Evolutionary conservation across 2,329 filamentous ascomycete genomes (phyloP).

Genomic region (Alternaria panax): DNA sequence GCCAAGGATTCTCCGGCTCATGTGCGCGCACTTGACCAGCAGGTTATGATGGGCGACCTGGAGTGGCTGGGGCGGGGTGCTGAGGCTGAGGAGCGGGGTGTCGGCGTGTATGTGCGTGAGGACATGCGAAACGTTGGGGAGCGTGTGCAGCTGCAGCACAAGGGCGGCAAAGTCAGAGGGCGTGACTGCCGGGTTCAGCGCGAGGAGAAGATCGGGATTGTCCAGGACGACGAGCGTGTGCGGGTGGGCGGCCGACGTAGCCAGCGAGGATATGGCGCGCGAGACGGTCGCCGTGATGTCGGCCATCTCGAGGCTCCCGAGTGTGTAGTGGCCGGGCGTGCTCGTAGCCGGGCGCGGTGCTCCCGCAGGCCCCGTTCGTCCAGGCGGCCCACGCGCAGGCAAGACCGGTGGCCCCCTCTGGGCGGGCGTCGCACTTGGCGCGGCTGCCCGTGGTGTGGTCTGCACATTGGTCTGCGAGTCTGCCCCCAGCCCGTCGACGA

Average conservation of each 20-base stretch:
- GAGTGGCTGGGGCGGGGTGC: slow-evolving; percentile 52
- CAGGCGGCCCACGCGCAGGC: slow-evolving; percentile 29
- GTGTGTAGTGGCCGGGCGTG: slow-evolving; percentile 23
- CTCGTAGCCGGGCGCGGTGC: slow-evolving; percentile 13
- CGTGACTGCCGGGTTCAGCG: slow-evolving; percentile 37
- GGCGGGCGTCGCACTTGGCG: background rate
- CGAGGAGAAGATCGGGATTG: slow-evolving; percentile 53
- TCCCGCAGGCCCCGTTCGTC: slow-evolving; percentile 25
- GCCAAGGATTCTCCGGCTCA: slow-evolving; percentile 74
- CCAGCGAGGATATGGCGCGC: slow-evolving; percentile 33
- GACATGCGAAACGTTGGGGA: slow-evolving; percentile 69
- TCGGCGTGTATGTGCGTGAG: slow-evolving; percentile 74
- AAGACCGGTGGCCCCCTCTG: slow-evolving; percentile 13
- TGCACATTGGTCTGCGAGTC: slow-evolving; percentile 6
- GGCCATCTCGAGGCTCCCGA: slow-evolving; percentile 38
- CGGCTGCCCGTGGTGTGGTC: background rate
- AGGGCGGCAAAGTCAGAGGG: slow-evolving; percentile 30
- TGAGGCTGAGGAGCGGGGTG: slow-evolving; percentile 71
- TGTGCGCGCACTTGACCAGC: slow-evolving; percentile 74
- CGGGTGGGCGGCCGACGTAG: slow-evolving; percentile 15
- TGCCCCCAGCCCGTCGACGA: slow-evolving; percentile 76
- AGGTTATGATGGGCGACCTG: slow-evolving; percentile 58
- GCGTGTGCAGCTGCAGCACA: slow-evolving; percentile 38
- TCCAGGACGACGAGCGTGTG: slow-evolving; percentile 56
- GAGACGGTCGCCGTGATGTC: slow-evolving; percentile 37